These are phyloP conservation scores for Salix koriyanagi DNA, from an alignment of 345 rosid species.

Conservation along the genomic window DNA sequence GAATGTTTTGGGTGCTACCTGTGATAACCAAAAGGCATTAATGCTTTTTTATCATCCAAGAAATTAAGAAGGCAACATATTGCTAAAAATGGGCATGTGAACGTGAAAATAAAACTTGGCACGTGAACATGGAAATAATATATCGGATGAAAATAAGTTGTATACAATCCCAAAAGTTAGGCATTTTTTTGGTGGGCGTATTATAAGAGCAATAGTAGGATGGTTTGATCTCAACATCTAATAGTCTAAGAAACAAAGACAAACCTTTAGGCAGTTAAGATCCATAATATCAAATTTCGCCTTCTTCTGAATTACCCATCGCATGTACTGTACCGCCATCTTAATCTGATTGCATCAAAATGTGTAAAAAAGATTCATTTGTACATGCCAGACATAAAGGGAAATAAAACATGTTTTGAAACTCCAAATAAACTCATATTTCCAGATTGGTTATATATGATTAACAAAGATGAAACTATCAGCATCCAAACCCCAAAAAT, in stretches of 20 bases:
- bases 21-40: conserved; percentile 16
- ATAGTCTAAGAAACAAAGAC: conserved; percentile 6
- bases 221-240: not conserved
- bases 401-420: not conserved
- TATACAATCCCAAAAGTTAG: not conserved
- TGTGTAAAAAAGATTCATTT: conserved; percentile 8
- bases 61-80: not conserved
- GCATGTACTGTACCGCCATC: conserved; percentile 37
- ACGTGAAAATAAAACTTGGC: too few relatives aligned
- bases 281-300: conserved; percentile 37
- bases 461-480: not conserved
- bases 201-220: not conserved
- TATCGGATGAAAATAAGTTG: not conserved
- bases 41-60: not conserved
- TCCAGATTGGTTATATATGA: conserved; percentile 1
- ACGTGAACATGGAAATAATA: too few relatives aligned
- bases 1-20: conserved; percentile 34
- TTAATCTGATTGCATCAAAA: conserved; percentile 25
- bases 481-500: not conserved
- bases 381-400: conserved; percentile 6
- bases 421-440: conserved; percentile 1
- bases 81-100: not conserved
- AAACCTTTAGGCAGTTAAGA: conserved; percentile 34
- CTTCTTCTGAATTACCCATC: conserved; percentile 28
- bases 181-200: not conserved